Evolutionary conservation across 2,329 filamentous ascomycete genomes (phyloP), one percentile per base, ranked within the genome.

Genomic region (Paracoccidioides lutzii): DNA sequence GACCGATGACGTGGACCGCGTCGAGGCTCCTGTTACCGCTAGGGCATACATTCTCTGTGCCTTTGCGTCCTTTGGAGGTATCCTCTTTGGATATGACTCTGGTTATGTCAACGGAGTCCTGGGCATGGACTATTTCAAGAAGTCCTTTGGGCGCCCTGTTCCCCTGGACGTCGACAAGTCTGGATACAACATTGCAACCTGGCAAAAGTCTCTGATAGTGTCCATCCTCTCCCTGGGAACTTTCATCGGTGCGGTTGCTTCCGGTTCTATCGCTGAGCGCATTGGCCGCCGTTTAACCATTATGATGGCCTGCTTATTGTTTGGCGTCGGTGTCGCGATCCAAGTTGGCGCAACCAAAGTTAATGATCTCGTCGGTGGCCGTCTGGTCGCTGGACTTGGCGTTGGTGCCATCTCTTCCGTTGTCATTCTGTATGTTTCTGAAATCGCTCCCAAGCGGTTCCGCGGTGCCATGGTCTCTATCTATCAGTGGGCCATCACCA

Each of bases 151-250:
- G 12, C 10, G 15, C 7, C 48, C 56, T 2, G 58, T 59, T 30
- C 40, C 56, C n/a, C 30, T 45, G 15, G 44, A 37, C 48, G 54
- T 54, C n/a, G 60, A 59, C 49, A 38, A 42, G 22, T 44, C 59
- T 38, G 58, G 54, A 28, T 63, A 55, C 53, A 58, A 46, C 52
- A 33, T 63, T 6, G 42, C 51, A 14, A 60, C 62, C 14, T 64
- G 60, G 60, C 30, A 75, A 1, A 76, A 81, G 60, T 85, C 84
- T 0, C 74, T 82, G 43, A 82, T 87, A 57, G 84, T 87, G 40
- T 88, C 85, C 5, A 88, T 89, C 61, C 77, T 90, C 15, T 88
- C 85, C 0, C 83, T 83, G 35, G 86, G 86, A 56, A 89, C 86
- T 37, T 90, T 90, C 71, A 84, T 89, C 60, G 87, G 87, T 43